Conservation (phyloP, 2,329 filamentous ascomycete species). For the Fusarium napiforme region DNA sequence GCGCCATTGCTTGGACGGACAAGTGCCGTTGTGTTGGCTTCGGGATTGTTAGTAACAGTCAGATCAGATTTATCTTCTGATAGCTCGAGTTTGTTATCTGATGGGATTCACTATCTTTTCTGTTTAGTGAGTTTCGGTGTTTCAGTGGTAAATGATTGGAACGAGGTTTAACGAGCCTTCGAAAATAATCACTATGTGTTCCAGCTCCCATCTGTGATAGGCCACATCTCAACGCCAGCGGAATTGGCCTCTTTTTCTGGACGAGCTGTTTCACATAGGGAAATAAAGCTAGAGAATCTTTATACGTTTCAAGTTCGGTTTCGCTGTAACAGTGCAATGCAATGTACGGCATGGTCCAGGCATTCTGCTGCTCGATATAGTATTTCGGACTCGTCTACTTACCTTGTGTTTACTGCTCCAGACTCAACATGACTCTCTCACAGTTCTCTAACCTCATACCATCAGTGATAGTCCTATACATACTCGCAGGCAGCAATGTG, state of each 20-base stretch:
- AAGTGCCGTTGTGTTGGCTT: neutral
- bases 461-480: fast-evolving
- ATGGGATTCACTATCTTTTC: neutral
- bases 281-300: too few relatives aligned
- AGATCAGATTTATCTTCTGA: neutral
- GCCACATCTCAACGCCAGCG: neutral
- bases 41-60: neutral
- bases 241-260: neutral
- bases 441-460: neutral
- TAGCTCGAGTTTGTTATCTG: neutral
- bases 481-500: neutral
- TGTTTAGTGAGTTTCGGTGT: fast-evolving
- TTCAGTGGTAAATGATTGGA: neutral
- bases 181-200: neutral
- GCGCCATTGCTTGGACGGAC: constrained; percentile 7
- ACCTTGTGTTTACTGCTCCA: neutral
- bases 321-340: neutral
- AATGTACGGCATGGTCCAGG: neutral
- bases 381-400: neutral
- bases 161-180: neutral
- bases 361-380: neutral
- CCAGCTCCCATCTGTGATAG: neutral
- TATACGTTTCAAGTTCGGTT: neutral
- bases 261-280: neutral
- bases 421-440: neutral